Evolutionary conservation across 495 filamentous ascomycete genomes (phyloP).

Genomic region (Neurospora sp.): DNA sequence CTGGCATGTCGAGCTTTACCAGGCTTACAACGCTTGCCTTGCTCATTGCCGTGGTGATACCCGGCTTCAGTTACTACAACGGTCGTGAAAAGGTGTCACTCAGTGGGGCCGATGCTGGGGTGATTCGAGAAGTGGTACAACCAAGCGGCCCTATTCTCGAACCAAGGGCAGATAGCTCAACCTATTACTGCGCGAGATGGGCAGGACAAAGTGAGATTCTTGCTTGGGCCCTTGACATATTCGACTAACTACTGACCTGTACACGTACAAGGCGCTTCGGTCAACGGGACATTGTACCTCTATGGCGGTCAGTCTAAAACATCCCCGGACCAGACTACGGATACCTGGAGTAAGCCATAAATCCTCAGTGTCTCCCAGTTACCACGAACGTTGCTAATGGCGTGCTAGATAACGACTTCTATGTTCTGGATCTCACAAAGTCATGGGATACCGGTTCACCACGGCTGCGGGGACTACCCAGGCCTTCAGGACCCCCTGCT

Average conservation of each 20-base stretch:
- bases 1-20: conserved; percentile 25
- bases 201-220: conserved; percentile 47
- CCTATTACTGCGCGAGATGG: conserved; percentile 56
- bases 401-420: conserved; percentile 54
- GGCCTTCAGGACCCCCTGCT: conserved; percentile 57
- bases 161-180: conserved; percentile 34
- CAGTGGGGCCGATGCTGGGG: conserved; percentile 36
- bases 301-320: conserved; percentile 57
- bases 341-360: conserved; percentile 53
- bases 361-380: background rate
- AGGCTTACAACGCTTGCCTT: conserved; percentile 39
- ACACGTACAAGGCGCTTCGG: conserved; percentile 31
- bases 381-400: conserved; percentile 12
- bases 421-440: conserved; percentile 54
- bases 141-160: conserved; percentile 20
- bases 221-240: background rate
- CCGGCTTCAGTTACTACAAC: conserved; percentile 33
- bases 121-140: conserved; percentile 23
- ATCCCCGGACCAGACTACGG: conserved; percentile 36
- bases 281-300: conserved; percentile 67
- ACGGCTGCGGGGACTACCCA: conserved; percentile 47
- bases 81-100: conserved; percentile 23
- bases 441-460: conserved; percentile 57
- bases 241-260: conserved; percentile 5
- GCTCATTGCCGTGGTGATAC: conserved; percentile 42